Evolutionary conservation across 2,329 filamentous ascomycete species (phyloP).

Genomic region (Fusarium algeriense): DNA sequence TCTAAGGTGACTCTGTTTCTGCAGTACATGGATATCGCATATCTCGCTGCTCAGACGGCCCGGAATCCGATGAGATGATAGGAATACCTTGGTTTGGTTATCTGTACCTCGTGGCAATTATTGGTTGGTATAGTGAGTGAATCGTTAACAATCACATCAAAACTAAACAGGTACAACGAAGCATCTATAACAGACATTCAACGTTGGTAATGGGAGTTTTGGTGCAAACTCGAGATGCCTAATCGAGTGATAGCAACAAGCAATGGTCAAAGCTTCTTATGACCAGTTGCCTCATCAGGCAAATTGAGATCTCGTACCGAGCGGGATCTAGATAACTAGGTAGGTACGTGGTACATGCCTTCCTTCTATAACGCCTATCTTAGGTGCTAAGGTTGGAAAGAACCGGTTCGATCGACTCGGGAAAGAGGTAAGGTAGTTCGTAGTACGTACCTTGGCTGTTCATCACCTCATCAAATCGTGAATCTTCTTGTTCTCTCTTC

Average conservation of each 20-base stretch:
- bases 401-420: background rate
- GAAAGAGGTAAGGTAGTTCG: background rate
- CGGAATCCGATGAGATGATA: background rate
- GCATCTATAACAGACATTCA: background rate
- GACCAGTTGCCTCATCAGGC: slow-evolving; percentile 32
- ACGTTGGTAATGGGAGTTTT: background rate
- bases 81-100: background rate
- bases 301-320: slow-evolving; percentile 37
- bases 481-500: slow-evolving; percentile 3
- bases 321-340: slow-evolving; percentile 33
- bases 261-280: slow-evolving; percentile 31
- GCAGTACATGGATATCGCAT: background rate
- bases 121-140: background rate
- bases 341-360: background rate
- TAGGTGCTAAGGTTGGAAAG: background rate
- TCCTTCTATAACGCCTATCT: background rate
- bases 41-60: background rate
- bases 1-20: background rate
- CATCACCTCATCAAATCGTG: background rate
- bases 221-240: slow-evolving; percentile 1
- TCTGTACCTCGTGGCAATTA: background rate
- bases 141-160: background rate
- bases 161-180: background rate
- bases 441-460: slow-evolving; percentile 3
- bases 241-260: slow-evolving; percentile 26